Evolutionary conservation across 2,329 filamentous ascomycete species (phyloP), one percentile per base, ranked within the genome.

Genomic region (Cyphellophora attinorum): DNA sequence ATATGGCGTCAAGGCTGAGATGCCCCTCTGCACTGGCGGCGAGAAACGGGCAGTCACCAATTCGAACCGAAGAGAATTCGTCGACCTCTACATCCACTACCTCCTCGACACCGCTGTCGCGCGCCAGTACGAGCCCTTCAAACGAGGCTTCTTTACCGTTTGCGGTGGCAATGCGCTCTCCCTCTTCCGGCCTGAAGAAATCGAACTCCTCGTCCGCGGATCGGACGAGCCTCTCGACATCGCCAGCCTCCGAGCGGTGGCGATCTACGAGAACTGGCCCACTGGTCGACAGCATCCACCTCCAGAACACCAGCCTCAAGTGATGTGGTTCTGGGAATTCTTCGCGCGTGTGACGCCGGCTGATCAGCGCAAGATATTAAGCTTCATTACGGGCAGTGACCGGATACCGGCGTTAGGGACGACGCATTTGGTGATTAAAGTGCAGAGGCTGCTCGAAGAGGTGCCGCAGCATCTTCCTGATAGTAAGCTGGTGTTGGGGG

Each of bases 111-210:
- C 70, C 5, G 73, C 83, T 1, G 81, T 94, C 2, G 65, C 74
- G 25, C 73, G 84, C 27, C 86, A 94, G 52, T 95, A 93, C 45
- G 85, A 93, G 53, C 86, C 88, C 1, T 95, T 95, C 67, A 91
- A 91, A 54, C 76, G 86, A 35, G 88, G 88, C 1, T 95, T 95
- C 59, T 95, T 85, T 56, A 93, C 83, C 0, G 85, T 94, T 17
- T 93, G 85, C 53, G 83, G 81, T 21, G 85, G 86, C 21, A 93
- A 91, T 53, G 86, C 88, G 1, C 67, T 94, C 21, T 85, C 81
- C 1, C 70, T 95, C 2, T 94, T 94, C 57, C 75, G 84, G 11
- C 81, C 88, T 0, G 86, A 94, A 54, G 88, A 95, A 56, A 93
- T 95, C 42, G 88, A 94, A 55, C 71, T 93, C 3, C 70, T 94